phyloP scores from a whole-genome alignment of 345 rosid genomes.

The Rubroshorea leprosula region DNA sequence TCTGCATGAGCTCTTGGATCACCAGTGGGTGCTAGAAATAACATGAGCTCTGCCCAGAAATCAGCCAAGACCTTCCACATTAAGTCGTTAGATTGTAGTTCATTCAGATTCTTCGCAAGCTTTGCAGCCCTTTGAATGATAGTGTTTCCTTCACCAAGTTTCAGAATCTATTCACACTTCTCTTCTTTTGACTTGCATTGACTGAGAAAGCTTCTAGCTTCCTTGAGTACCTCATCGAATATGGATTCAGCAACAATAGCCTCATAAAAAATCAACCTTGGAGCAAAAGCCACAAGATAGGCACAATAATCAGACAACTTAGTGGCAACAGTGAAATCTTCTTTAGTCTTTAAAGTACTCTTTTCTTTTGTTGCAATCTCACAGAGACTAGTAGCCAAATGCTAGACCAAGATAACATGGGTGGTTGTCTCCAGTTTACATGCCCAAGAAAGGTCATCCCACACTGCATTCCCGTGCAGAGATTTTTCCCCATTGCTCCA shows the following conservation, averaged over 20 bases:
- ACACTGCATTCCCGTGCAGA: not conserved
- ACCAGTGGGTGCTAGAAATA: not conserved
- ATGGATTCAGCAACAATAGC: not conserved
- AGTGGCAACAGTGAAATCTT: not conserved
- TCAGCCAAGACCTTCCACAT: not conserved
- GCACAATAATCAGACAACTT: constrained; percentile 3
- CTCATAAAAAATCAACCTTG: not conserved
- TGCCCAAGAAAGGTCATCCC: not conserved
- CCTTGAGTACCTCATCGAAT: not conserved
- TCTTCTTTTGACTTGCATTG: not conserved
- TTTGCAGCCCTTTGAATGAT: not conserved
- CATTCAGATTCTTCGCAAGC: not conserved
- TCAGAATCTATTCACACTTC: not conserved
- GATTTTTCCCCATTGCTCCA: not conserved
- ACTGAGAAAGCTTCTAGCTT: not conserved
- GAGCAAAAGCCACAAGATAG: constrained; percentile 5
- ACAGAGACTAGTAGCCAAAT: not conserved
- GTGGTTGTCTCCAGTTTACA: not conserved
- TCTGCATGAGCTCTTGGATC: not conserved
- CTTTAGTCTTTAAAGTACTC: not conserved
- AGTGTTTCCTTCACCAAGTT: not conserved
- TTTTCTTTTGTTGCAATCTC: not conserved
- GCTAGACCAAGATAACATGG: constrained; percentile 6
- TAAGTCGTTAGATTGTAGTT: not conserved
- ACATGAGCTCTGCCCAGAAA: not conserved